A percentile compares a stretch with the other conserved stretches of the same genome.
Evolutionary conservation across 2,329 filamentous ascomycete species (phyloP).

Genomic region (Colletotrichum sp.): DNA sequence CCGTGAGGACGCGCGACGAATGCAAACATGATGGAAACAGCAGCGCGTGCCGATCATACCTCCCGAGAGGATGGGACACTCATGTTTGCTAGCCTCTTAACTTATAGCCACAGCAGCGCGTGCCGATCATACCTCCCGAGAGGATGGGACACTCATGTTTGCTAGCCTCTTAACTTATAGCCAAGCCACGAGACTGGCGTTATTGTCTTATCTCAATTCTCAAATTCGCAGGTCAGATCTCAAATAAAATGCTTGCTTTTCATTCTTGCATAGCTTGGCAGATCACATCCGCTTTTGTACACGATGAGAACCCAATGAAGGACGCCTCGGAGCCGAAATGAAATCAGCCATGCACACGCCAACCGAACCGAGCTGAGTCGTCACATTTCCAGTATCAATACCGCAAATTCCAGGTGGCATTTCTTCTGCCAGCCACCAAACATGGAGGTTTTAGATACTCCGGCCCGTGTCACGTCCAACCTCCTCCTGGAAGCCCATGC

Average conservation of each 20-base stretch:
- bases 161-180: not conserved
- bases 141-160: not conserved
- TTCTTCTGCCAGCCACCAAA: not conserved
- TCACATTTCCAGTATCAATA: not conserved
- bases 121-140: not conserved
- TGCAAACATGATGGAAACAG: not conserved
- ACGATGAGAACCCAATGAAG: not conserved
- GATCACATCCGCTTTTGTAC: not conserved
- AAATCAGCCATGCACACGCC: not conserved
- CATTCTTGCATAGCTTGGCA: not conserved
- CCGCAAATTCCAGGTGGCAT: not conserved
- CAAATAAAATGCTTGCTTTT: not conserved
- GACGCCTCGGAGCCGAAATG: not conserved
- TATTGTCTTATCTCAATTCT: not conserved
- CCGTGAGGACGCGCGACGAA: not conserved
- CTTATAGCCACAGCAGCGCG: not conserved
- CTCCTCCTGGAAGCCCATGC: constrained; percentile 42
- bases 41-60: not conserved
- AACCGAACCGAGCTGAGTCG: not conserved
- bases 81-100: not conserved
- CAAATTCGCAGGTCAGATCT: not conserved
- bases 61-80: not conserved
- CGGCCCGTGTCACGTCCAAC: constrained; percentile 32
- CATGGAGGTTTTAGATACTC: constrained; percentile 30
- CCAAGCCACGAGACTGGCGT: not conserved